Evolutionary conservation across 306 rosid species (phyloP), one percentile per base, ranked within the genome.

Genomic region (Castanospermum australe): DNA sequence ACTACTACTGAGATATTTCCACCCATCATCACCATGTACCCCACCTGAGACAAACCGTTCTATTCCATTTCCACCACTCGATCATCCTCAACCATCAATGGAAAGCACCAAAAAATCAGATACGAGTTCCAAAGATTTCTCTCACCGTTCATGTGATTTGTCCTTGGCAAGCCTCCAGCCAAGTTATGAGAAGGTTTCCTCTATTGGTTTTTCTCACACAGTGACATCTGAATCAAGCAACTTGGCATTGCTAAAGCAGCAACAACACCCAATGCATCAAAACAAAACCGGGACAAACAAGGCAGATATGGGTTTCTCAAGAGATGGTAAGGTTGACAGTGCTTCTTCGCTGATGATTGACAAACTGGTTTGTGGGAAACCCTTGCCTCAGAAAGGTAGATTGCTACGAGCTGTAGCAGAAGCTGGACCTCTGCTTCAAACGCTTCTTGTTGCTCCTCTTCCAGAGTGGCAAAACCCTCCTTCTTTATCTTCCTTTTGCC

Each of bases 301-400:
- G 8, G 28, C 10, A 41, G 67, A 42, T 13, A 25, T 28, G n/a
- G 24, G 18, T 20, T 42, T 57, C 68, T 36, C 83, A 59, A 62
- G 65, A 24, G 72, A 71, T 25, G 10, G 14, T 4, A 33, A 21
- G 54, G 38, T 67, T 52, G 79, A 84, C 42, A 17, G 7, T 67
- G 71, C 45, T 69, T 80, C n/a, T n/a, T n/a, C 83, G 3, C 38
- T 41, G 25, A 28, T 74, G 38, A 69, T 81, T 52, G 84, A 85
- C 20, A 59, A 54, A 42, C 67, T 82, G 6, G 81, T 8, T 45
- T 24, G 38, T 54, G 81, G 84, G 30, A 89, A 82, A 33, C 65
- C 86, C 0, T 79, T 89, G 70, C 90, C 93, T 36, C 76, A 77
- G 57, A 83, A 85, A 33, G 93, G 93, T 36, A 87, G 81, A 45